A percentile compares a stretch with the other conserved stretches of the same genome.
phyloP scores from a whole-genome alignment of 805 yeast species.

The Starmerella riodocensis region DNA sequence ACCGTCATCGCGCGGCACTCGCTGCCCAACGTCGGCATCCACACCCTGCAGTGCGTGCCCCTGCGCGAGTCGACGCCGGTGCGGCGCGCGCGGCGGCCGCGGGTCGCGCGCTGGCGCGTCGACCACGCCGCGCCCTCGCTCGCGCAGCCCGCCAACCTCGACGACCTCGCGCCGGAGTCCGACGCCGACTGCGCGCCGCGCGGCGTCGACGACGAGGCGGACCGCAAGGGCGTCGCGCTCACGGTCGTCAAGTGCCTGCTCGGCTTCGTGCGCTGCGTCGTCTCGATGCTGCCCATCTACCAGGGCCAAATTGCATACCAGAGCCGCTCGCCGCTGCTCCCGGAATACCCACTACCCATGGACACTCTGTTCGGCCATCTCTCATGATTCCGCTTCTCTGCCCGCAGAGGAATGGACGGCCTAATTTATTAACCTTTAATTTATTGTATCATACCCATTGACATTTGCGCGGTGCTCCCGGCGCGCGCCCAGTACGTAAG shows the following conservation, averaged over 20 bases:
- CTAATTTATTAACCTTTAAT: background rate
- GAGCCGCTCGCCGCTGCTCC: constrained; percentile 5
- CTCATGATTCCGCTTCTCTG: background rate
- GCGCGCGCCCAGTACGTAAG: no score
- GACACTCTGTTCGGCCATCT: constrained; percentile 17
- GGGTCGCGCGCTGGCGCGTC: constrained; percentile 11
- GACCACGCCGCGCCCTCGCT: constrained; percentile 10
- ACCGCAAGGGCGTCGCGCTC: constrained; percentile 10
- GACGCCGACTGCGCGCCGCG: background rate
- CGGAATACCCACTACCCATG: constrained; percentile 21
- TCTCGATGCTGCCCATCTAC: constrained; percentile 18
- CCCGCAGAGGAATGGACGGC: background rate
- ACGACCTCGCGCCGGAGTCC: constrained; percentile 4
- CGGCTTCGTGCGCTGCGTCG: constrained; percentile 19
- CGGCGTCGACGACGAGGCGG: background rate
- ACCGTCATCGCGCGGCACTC: constrained; percentile 14
- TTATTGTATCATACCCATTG: no score
- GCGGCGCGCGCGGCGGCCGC: constrained; percentile 1
- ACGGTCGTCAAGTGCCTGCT: constrained; percentile 17
- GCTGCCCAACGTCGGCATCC: constrained; percentile 17
- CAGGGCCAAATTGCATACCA: constrained; percentile 10
- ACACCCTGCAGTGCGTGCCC: constrained; percentile 14
- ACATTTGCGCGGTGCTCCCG: no score
- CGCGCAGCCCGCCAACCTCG: constrained; percentile 5
- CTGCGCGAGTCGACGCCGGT: background rate